Evolutionary conservation across 768 basidiomycete species (phyloP).

Genomic region (Rhizopogon roseolus): DNA sequence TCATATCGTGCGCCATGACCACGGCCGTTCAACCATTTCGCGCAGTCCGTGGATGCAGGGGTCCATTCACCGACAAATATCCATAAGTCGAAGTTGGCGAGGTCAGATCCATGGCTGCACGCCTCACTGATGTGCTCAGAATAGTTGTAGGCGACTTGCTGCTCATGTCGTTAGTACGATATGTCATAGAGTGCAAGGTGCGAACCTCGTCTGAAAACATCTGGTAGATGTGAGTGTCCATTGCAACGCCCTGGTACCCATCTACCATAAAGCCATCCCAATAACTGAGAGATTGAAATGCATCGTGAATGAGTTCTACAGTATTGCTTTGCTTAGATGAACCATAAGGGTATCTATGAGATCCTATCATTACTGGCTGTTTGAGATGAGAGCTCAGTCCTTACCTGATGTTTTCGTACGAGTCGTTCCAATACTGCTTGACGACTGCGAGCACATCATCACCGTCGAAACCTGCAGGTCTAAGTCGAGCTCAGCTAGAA

Average conservation of each 20-base stretch:
- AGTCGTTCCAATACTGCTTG: constrained; percentile 53
- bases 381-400: constrained; percentile 32
- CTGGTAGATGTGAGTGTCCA: constrained; percentile 66
- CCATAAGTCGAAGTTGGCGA: constrained; percentile 57
- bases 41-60: constrained; percentile 68
- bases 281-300: constrained; percentile 34
- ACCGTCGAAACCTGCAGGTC: constrained; percentile 48
- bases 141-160: constrained; percentile 5
- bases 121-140: constrained; percentile 34
- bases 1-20: constrained; percentile 71
- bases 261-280: constrained; percentile 29
- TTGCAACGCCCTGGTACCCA: constrained; percentile 49
- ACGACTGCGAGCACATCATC: constrained; percentile 38
- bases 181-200: not conserved
- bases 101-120: constrained; percentile 44
- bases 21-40: constrained; percentile 75
- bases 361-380: constrained; percentile 3
- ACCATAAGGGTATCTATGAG: constrained; percentile 4
- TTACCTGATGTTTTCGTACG: constrained; percentile 53
- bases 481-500: not conserved
- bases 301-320: constrained; percentile 1
- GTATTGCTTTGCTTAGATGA: constrained; percentile 3
- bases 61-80: constrained; percentile 83
- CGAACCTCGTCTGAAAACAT: constrained; percentile 53
- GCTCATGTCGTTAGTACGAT: not conserved